Base-by-base conservation (phyloP, 768 basidiomycete species). In the Dentipellis sp. region DNA sequence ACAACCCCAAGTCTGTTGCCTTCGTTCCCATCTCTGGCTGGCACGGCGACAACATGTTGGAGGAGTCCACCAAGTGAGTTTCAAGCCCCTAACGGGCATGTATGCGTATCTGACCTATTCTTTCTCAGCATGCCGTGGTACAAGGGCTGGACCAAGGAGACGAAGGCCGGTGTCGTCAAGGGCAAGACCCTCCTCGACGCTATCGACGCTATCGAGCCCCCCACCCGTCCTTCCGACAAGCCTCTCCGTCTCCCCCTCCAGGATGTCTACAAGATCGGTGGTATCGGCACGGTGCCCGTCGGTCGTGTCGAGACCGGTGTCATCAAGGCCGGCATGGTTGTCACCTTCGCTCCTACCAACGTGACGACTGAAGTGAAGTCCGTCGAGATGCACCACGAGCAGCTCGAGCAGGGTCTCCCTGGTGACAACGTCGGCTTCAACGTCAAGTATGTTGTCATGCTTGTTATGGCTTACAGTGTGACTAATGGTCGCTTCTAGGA, bases 1-100 rank as follows among this genome's bases (percentile, higher is more conserved):
- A 97, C 84, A 97, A 98, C 87, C 95, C 95, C 74, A 97, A 97
- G 84, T 72, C 85, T 56, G 94, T 99, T 63, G 84, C 95, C 61
- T 99, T 98, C 79, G 95, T 98, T 60, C 97, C 97, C 69, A 99
- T 99, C 76, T 99, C 97, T 61, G 97, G 97, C 66, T 99, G 97
- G 97, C 94, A 98, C 82, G 97, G 97, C 70, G 97, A 99, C 85
- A 99, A 99, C 89, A 99, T 99, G 95, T 80, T 99, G 79, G 95
- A 98, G 83, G 92, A 94, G 77, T 97, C 97, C 64, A 1, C 71
- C 77, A 99, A 98, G 91, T 92, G 71, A 51, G 86, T 71, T 14
- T 39, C 56, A 38, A 21, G 47, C 29, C 29, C 3, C 3, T 36
- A 54, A 29, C 14, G 50, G 36, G 35, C 21, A 52, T 38, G 29